A percentile compares a stretch with the other conserved stretches of the same genome.
These are phyloP conservation scores for Persicaria tinctoria DNA, from an alignment of 148 eudicot genomes.

Conservation along the genomic window DNA sequence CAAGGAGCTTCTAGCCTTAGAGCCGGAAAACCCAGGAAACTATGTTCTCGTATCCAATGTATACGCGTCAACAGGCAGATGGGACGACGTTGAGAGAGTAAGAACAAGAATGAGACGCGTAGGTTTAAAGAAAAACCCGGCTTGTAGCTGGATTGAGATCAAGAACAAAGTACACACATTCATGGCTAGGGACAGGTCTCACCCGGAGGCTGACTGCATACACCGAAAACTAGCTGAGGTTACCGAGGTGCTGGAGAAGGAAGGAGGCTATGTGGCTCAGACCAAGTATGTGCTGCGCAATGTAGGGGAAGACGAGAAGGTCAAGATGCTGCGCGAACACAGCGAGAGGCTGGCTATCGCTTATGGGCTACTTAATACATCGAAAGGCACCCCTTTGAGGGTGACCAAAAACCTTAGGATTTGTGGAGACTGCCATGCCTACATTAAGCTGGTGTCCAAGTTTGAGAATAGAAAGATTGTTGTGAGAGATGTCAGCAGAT, in stretches of 20 bases:
- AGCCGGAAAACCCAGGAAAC: conserved; percentile 63
- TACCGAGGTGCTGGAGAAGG: conserved; percentile 36
- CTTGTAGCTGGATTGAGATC: conserved; percentile 88
- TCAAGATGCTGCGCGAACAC: conserved; percentile 56
- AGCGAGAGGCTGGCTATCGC: conserved; percentile 89
- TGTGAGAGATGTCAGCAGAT: conserved; percentile 80
- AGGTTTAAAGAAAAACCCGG: conserved; percentile 83
- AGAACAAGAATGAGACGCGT: conserved; percentile 55
- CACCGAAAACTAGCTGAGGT: conserved; percentile 42
- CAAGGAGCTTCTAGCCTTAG: conserved; percentile 46
- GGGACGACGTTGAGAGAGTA: conserved; percentile 62
- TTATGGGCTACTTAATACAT: conserved; percentile 50
- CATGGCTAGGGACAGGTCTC: conserved; percentile 61
- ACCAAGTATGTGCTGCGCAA: conserved; percentile 62
- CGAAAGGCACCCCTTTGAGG: conserved; percentile 47
- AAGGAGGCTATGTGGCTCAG: conserved; percentile 61
- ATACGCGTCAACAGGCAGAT: conserved; percentile 55
- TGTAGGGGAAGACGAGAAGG: conserved; percentile 65
- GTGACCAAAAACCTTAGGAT: conserved; percentile 79
- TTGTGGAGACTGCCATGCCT: conserved; percentile 83
- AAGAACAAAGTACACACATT: conserved; percentile 62
- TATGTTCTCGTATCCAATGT: conserved; percentile 72
- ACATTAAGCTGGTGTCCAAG: conserved; percentile 58
- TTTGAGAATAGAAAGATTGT: conserved; percentile 46
- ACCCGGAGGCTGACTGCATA: conserved; percentile 48